A percentile compares a stretch with the other conserved stretches of the same genome.
Evolutionary conservation across 768 basidiomycete genomes (phyloP).

Genomic region (Fomitopsis pulvina): DNA sequence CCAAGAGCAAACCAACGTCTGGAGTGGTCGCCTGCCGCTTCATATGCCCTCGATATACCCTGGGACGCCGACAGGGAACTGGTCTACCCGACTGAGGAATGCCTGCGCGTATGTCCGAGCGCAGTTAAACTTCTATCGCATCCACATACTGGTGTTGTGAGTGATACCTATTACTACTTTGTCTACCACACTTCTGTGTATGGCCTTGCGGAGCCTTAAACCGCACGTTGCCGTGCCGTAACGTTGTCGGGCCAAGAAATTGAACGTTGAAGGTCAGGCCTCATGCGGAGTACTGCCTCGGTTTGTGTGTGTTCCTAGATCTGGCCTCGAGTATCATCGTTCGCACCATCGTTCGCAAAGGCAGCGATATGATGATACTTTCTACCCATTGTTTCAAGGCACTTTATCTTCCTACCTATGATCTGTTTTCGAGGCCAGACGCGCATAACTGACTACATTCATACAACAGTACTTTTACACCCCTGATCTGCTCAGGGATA

Average conservation of each 20-base stretch:
- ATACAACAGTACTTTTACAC: conserved; percentile 56
- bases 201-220: too few relatives aligned
- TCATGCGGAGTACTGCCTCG: too few relatives aligned
- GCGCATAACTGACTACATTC: neutral
- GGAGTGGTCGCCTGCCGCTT: conserved; percentile 46
- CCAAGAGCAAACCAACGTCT: too few relatives aligned
- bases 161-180: too few relatives aligned
- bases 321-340: too few relatives aligned
- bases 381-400: neutral
- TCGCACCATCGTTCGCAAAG: too few relatives aligned
- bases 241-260: too few relatives aligned
- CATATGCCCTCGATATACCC: conserved; percentile 5
- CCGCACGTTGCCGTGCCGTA: too few relatives aligned
- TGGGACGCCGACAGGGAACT: neutral
- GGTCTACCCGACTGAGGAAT: neutral
- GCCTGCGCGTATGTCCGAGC: conserved; percentile 9
- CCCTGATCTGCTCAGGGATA: conserved; percentile 72
- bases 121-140: conserved; percentile 42
- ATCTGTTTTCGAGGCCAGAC: neutral
- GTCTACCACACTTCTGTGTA: too few relatives aligned
- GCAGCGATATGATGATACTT: too few relatives aligned
- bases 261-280: too few relatives aligned
- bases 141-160: conserved; percentile 39
- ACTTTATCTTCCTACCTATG: neutral
- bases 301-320: too few relatives aligned